These are phyloP conservation scores for Lithohypha guttulata DNA, from an alignment of 2,329 filamentous ascomycete species.

Conservation along the genomic window DNA sequence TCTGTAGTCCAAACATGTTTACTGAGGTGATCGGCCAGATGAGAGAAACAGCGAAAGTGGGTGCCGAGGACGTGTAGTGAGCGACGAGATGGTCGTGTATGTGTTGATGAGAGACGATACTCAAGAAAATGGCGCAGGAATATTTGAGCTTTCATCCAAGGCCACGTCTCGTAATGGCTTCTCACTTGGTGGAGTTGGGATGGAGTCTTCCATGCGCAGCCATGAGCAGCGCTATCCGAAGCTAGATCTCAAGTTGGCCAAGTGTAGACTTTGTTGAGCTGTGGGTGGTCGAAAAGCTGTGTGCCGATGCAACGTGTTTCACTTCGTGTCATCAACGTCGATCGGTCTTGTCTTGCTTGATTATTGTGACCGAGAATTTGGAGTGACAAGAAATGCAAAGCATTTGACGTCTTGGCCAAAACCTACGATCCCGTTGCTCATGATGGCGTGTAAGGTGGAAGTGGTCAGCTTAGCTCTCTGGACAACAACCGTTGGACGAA, in stretches of 20 bases:
- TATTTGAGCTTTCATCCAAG: slow-evolving; percentile 5
- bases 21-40: background rate
- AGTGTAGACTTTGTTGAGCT: background rate
- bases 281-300: background rate
- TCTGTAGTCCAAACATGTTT: slow-evolving; percentile 18
- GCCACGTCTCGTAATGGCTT: slow-evolving; percentile 1
- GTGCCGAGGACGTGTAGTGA: background rate
- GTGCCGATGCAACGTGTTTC: slow-evolving; percentile 6
- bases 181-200: background rate
- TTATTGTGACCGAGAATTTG: too few relatives aligned
- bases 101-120: background rate
- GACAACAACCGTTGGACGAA: too few relatives aligned
- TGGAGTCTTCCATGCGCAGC: background rate
- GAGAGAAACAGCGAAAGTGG: slow-evolving; percentile 6
- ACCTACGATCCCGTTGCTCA: too few relatives aligned
- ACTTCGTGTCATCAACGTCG: background rate
- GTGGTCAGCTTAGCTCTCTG: too few relatives aligned
- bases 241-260: background rate
- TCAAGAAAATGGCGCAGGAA: slow-evolving; percentile 1
- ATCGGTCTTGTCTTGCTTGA: background rate
- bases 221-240: slow-evolving; percentile 3
- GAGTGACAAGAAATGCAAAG: too few relatives aligned
- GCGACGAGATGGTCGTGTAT: slow-evolving; percentile 1
- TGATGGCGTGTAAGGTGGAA: too few relatives aligned
- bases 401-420: too few relatives aligned